phyloP scores from a whole-genome alignment of 305 asterid species.

The Lippia alba region DNA sequence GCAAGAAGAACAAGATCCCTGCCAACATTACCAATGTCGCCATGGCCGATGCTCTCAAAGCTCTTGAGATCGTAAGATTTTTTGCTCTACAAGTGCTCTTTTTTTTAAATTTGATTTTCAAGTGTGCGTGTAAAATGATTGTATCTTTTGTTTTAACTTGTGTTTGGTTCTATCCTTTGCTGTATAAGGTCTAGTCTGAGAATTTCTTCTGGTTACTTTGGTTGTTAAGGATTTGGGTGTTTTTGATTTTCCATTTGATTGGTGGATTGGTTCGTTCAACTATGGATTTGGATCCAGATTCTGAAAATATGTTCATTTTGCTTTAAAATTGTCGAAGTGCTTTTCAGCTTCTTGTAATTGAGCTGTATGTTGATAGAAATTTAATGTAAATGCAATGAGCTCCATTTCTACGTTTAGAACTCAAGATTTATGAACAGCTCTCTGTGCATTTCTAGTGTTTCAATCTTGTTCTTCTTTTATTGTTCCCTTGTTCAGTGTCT shows the following conservation, averaged over 20 bases:
- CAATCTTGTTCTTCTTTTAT: background rate
- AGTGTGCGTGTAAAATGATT: background rate
- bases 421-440: background rate
- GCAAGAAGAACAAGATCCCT: conserved; percentile 72
- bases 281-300: background rate
- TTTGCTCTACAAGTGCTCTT: background rate
- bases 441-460: background rate
- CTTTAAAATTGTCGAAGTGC: background rate
- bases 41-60: conserved; percentile 66
- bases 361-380: background rate
- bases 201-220: background rate
- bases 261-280: conserved; percentile 21
- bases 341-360: background rate
- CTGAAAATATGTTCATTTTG: background rate
- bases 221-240: background rate
- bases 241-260: conserved; percentile 30
- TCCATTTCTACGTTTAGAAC: background rate
- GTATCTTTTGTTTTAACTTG: background rate
- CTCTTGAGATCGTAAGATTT: conserved; percentile 52
- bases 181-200: background rate
- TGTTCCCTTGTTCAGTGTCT: background rate
- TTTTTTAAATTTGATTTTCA: background rate
- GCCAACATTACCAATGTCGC: conserved; percentile 71
- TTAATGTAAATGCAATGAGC: background rate
- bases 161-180: background rate